Conservation (phyloP, 768 basidiomycete species). For the Lactarius akahatsu region DNA sequence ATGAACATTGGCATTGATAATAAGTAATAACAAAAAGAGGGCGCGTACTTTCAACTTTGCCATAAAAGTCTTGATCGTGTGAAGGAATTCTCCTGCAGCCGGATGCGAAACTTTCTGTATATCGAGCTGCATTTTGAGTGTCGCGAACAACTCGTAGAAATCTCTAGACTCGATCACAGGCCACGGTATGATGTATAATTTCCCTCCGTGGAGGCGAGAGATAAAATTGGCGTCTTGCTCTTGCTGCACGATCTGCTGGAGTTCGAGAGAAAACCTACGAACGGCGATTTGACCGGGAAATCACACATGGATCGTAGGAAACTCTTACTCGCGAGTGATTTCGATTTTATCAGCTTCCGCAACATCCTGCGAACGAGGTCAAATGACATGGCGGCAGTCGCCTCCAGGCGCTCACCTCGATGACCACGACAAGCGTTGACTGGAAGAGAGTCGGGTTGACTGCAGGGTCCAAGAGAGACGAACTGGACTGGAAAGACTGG, state of each 20-base stretch:
- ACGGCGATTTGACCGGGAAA: background rate
- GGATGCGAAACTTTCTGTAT: conserved; percentile 49
- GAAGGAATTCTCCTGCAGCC: conserved; percentile 54
- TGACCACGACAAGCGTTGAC: conserved; percentile 60
- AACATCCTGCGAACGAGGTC: conserved; percentile 50
- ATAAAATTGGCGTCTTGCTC: conserved; percentile 66
- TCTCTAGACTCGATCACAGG: conserved; percentile 61
- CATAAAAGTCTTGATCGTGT: conserved; percentile 62
- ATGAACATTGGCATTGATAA: background rate
- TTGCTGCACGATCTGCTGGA: conserved; percentile 58
- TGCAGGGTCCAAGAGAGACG: conserved; percentile 56
- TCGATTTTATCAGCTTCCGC: conserved; percentile 59
- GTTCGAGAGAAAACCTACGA: conserved; percentile 54
- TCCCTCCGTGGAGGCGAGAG: conserved; percentile 55
- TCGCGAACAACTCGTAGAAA: conserved; percentile 55
- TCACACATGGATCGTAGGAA: background rate
- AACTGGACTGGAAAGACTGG: conserved; percentile 59
- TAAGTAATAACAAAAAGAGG: background rate
- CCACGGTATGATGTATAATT: conserved; percentile 61
- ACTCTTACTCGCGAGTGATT: conserved; percentile 54
- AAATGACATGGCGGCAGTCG: background rate
- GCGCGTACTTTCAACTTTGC: conserved; percentile 57
- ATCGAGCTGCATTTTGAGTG: conserved; percentile 48
- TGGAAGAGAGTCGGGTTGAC: conserved; percentile 60
- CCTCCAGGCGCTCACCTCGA: conserved; percentile 46